Conservation (phyloP, 129 eudicot genomes). For the Cynara cardunculus region DNA sequence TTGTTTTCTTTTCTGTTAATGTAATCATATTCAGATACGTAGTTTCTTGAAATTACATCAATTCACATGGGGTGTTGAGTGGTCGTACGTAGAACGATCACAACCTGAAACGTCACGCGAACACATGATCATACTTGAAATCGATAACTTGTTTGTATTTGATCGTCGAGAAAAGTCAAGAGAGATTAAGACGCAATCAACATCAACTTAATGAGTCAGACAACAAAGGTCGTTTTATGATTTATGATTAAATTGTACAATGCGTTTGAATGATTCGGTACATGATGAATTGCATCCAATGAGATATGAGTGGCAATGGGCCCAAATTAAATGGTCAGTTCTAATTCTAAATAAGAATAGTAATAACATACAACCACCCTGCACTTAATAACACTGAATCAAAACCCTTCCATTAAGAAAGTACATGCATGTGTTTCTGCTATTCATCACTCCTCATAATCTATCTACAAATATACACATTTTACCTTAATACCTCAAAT, state of each 20-base stretch:
- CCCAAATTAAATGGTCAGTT: conserved; percentile 28
- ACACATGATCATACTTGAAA: neutral
- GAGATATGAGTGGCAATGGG: conserved; percentile 19
- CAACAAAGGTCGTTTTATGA: conserved; percentile 3
- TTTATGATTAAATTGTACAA: conserved; percentile 6
- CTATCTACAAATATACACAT: neutral
- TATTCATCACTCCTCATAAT: neutral
- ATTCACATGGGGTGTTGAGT: neutral
- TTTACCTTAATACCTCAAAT: neutral
- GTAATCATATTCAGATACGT: neutral
- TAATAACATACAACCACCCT: conserved; percentile 40
- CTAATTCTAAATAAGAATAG: conserved; percentile 33
- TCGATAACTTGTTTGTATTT: neutral
- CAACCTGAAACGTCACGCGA: neutral
- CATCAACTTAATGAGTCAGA: conserved; percentile 19
- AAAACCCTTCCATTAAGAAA: conserved; percentile 15
- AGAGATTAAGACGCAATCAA: conserved; percentile 3
- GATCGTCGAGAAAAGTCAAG: neutral
- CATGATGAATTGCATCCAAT: neutral
- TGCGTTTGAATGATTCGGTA: conserved; percentile 15
- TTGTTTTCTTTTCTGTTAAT: neutral
- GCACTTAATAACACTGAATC: conserved; percentile 31
- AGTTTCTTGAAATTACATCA: neutral
- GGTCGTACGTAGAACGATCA: neutral
- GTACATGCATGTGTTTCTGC: conserved; percentile 26